These are phyloP conservation scores for Hypoxylon trugodes DNA, from an alignment of 495 filamentous ascomycete genomes.

Conservation along the genomic window DNA sequence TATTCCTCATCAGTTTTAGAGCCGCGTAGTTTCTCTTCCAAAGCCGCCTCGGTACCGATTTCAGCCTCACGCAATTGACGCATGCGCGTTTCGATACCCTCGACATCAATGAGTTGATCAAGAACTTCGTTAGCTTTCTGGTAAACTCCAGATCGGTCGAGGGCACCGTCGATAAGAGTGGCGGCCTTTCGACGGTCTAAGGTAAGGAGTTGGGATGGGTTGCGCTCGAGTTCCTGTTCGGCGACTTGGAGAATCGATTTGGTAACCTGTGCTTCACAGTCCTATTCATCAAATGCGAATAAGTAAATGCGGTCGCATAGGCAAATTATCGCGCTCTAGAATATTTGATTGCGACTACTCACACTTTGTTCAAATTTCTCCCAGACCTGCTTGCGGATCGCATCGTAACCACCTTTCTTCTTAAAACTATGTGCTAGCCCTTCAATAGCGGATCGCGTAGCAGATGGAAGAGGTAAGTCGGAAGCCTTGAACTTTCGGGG, in stretches of 20 bases:
- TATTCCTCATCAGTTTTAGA: constrained; percentile 87
- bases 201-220: constrained; percentile 74
- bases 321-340: background rate
- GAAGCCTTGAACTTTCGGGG: constrained; percentile 82
- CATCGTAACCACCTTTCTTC: constrained; percentile 90
- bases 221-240: constrained; percentile 82
- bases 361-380: constrained; percentile 81
- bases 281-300: constrained; percentile 54
- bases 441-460: constrained; percentile 79
- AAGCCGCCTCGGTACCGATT: constrained; percentile 76
- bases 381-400: constrained; percentile 82
- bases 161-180: constrained; percentile 84
- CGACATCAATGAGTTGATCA: constrained; percentile 70
- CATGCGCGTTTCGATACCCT: constrained; percentile 71
- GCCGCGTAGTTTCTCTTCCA: constrained; percentile 71
- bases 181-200: constrained; percentile 82
- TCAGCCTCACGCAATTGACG: constrained; percentile 75
- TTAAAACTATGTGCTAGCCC: constrained; percentile 82
- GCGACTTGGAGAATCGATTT: constrained; percentile 73
- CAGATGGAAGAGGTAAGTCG: constrained; percentile 77
- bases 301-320: background rate
- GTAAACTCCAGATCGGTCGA: constrained; percentile 84
- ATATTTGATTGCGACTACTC: constrained; percentile 44
- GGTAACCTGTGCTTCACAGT: constrained; percentile 72
- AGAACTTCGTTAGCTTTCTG: constrained; percentile 74